Base-by-base conservation (phyloP, 257 asterid species). In the Solanum habrochaites region DNA sequence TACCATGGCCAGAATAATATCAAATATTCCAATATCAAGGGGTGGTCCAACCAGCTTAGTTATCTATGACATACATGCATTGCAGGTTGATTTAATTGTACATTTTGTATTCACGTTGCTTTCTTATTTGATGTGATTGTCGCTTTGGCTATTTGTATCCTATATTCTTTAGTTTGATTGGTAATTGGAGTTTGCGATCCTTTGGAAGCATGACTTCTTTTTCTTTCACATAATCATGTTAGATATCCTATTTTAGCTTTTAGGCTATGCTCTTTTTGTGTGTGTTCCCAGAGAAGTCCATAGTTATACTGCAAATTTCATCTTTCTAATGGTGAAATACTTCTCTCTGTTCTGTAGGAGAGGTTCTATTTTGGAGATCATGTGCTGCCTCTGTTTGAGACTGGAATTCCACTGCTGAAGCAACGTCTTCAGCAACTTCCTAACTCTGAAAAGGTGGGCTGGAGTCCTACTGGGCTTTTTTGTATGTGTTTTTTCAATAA, bases 11-110 rank as follows among this genome's bases (percentile, higher is more conserved):
- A 92, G 99, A 89, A 94, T 96, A 93, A 89, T 96, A 39, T 96
- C 99, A 23, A 94, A 95, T 88, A 93, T 90, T 88, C 99, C 98
- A 83, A 90, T 94, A 86, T 93, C 99, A 18, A 94, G 98, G 91
- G 99, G 99, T 62, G 99, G 98, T 87, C 99, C 99, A 0, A 95
- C 98, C 88, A 95, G 99, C 89, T 91, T 95, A 85, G 99, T 96
- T 88, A 92, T 96, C 88, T 95, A 93, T 89, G 97, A 92, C 70
- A 95, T 94, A 83, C 98, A 96, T 85, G 98, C 99, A 82, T 89
- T 96, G 92, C 99, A 95, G 98, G 98, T 96, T 62, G 43, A 31
- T 43, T 62, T 83, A 42, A 15, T 78, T 78, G 21, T 23, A 39
- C 82, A n/a, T n/a, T 75, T 75, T 75, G 64, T 27, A 45, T 27